Evolutionary conservation across 805 yeast species (phyloP).

Genomic region (Cyberlindnera maritima): DNA sequence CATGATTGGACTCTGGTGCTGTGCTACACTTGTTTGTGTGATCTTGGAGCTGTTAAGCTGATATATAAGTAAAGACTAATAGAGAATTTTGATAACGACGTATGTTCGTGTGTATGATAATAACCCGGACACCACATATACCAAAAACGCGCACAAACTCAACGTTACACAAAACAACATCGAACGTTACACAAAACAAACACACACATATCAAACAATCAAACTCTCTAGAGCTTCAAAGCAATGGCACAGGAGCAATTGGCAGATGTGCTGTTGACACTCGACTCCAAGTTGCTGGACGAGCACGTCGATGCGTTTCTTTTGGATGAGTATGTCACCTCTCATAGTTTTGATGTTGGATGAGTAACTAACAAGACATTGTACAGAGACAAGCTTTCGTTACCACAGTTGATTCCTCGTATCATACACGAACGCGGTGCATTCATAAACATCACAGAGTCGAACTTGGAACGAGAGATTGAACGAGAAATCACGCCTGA

Average conservation of each 20-base stretch:
- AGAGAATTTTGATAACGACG: no score
- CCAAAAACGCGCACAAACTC: no score
- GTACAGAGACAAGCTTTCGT: slow-evolving; percentile 36
- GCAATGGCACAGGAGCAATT: slow-evolving; percentile 15
- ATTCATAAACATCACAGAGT: slow-evolving; percentile 56
- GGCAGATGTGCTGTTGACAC: slow-evolving; percentile 16
- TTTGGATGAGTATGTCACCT: slow-evolving; percentile 20
- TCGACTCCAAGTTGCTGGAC: slow-evolving; percentile 24
- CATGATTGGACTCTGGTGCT: slow-evolving; percentile 27
- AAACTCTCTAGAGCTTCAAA: no score
- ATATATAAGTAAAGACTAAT: neutral
- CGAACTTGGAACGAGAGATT: slow-evolving; percentile 31
- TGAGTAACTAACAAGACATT: slow-evolving; percentile 1
- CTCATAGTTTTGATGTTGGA: no score
- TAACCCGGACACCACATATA: slow-evolving; percentile 5
- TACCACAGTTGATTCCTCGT: slow-evolving; percentile 56
- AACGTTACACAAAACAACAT: no score
- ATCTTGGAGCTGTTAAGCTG: slow-evolving; percentile 15
- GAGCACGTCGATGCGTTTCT: slow-evolving; percentile 27
- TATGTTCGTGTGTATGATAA: no score
- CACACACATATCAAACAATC: no score
- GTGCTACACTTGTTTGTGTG: slow-evolving; percentile 25
- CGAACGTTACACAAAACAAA: no score
- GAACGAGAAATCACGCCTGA: slow-evolving; percentile 16
- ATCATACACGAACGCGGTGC: slow-evolving; percentile 57